These are phyloP conservation scores for Metschnikowia kofuensis DNA, from an alignment of 805 yeast species.

Conservation along the genomic window DNA sequence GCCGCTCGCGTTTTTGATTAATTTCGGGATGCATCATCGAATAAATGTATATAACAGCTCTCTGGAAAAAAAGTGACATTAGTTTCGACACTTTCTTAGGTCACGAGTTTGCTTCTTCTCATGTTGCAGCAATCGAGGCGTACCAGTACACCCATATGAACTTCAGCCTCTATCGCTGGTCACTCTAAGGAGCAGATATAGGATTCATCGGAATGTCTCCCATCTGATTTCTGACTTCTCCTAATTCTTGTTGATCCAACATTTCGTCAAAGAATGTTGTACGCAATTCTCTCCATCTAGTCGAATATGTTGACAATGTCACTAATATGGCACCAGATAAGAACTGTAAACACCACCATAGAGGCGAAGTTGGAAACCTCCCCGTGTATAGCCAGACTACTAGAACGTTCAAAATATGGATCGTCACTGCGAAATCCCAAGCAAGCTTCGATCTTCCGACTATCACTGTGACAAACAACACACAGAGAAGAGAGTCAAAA, in stretches of 20 bases:
- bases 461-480: conserved; percentile 75
- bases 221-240: conserved; percentile 1
- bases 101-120: too few relatives aligned
- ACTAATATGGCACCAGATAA: conserved; percentile 68
- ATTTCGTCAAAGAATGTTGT: conserved; percentile 87
- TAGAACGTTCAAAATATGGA: conserved; percentile 74
- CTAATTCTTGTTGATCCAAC: conserved; percentile 42
- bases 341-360: conserved; percentile 85
- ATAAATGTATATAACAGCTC: too few relatives aligned
- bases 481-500: conserved; percentile 77
- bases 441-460: conserved; percentile 94
- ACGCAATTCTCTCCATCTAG: conserved; percentile 88
- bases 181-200: too few relatives aligned
- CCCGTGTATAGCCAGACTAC: conserved; percentile 66
- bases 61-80: too few relatives aligned
- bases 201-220: conserved; percentile 2
- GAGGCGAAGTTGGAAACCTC: conserved; percentile 62
- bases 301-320: conserved; percentile 80
- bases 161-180: too few relatives aligned
- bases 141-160: too few relatives aligned
- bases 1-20: too few relatives aligned
- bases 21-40: too few relatives aligned
- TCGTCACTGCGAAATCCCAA: conserved; percentile 94
- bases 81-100: too few relatives aligned
- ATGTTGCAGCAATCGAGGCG: too few relatives aligned